Evolutionary conservation across 352 stramenopile genomes (phyloP), one percentile per base, ranked within the genome.

Genomic region (Pythium diclinum): DNA sequence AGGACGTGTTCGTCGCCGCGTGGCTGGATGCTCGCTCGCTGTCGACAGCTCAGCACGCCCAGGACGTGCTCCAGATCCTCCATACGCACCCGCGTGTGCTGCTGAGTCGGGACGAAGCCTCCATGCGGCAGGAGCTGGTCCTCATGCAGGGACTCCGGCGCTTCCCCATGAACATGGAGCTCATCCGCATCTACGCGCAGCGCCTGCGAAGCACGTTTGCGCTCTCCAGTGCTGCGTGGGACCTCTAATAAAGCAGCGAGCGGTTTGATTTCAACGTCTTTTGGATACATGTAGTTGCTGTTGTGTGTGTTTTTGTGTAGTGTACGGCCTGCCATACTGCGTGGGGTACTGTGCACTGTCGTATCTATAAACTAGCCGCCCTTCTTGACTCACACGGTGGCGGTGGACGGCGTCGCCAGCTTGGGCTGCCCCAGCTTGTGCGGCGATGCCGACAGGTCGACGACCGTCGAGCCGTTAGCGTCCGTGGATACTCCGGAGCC

Each of bases 91-190:
- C 68, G 38, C 46, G 10, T 5, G 55, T 72, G 19, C n/a, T 76
- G 61, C 74, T 85, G 36, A 74, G 67, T 30, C 36, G 56, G 25
- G 52, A 19, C 47, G 76, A 88, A 71, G 10, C 33, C 57, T 66
- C 72, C 51, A 76, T 89, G 30, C 73, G 78, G 25, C 65, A 80
- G 16, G 81, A 91, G 60, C 72, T 91, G 25, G 56, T 87, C 56
- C 82, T 91, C 59, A 89, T 88, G 69, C 69, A 83, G 54, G 81
- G 71, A 10, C 54, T 91, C 30, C 73, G 66, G 7, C 70, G 70
- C 10, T 83, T 89, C 47, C 82, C 82, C 30, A 68, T 64, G 9
- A 87, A 75, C 61, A 33, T 63, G 14, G 56, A 69, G 54, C 69
- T 88, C n/a, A 68, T 90, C 40, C 56, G 69, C 30, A 56, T 83